Percentiles rank a stretch among this genome's conserved stretches.
Conservation (phyloP, 768 basidiomycete genomes). For the Podaxis mareebaensis region DNA sequence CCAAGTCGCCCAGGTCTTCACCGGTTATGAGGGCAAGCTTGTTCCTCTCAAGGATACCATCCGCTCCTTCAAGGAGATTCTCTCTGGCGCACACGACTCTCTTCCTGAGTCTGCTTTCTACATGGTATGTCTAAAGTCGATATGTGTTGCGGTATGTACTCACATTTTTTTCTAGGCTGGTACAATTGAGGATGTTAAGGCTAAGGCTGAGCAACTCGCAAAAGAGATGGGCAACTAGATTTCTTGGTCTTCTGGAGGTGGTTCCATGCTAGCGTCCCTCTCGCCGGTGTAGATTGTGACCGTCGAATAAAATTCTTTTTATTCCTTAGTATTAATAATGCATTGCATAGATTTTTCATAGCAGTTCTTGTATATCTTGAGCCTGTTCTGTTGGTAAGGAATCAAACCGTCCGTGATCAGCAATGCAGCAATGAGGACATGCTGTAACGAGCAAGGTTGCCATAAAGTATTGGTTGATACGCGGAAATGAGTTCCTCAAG, state of each 20-base stretch:
- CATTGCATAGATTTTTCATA: neutral
- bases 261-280: constrained; percentile 14
- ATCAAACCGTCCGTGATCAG: neutral
- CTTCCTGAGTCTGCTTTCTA: constrained; percentile 98
- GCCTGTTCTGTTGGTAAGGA: constrained; percentile 37
- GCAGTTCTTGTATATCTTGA: constrained; percentile 47
- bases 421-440: neutral
- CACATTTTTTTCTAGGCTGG: constrained; percentile 50
- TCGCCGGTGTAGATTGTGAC: constrained; percentile 16
- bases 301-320: constrained; percentile 21
- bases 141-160: neutral
- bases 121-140: constrained; percentile 56
- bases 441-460: neutral
- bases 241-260: constrained; percentile 7
- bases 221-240: constrained; percentile 80
- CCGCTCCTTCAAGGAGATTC: constrained; percentile 97
- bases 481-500: constrained; percentile 20
- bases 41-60: constrained; percentile 95
- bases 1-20: constrained; percentile 99
- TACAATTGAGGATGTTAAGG: constrained; percentile 95
- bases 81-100: constrained; percentile 82
- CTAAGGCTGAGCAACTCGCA: constrained; percentile 95
- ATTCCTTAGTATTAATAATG: constrained; percentile 18
- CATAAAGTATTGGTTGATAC: constrained; percentile 40
- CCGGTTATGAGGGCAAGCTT: constrained; percentile 97